These are phyloP conservation scores for Penicillium sp. DNA, from an alignment of 2,329 filamentous ascomycete genomes.

Conservation along the genomic window DNA sequence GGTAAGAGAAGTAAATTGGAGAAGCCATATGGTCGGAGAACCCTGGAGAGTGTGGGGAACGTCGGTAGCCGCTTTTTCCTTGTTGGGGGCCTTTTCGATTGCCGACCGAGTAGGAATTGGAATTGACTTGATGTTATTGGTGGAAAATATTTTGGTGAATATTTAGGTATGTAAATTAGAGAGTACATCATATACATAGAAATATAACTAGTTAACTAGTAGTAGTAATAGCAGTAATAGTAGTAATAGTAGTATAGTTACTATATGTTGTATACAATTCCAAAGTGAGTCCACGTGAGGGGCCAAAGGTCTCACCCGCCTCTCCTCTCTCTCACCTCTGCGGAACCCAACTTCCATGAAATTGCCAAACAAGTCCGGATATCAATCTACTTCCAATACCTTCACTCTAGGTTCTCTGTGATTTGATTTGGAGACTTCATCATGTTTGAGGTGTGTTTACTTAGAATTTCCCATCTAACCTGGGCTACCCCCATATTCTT, in stretches of 20 bases:
- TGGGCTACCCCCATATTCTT: not conserved
- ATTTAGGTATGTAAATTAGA: too few relatives aligned
- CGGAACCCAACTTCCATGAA: not conserved
- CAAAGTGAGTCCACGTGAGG: constrained; percentile 15
- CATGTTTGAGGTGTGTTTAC: constrained; percentile 10
- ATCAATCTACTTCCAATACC: not conserved
- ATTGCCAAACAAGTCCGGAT: not conserved
- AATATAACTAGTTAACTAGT: too few relatives aligned
- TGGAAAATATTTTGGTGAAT: constrained; percentile 13
- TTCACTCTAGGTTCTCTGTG: not conserved
- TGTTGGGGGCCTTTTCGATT: constrained; percentile 22
- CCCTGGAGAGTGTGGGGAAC: constrained; percentile 14
- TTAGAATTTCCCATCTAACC: not conserved
- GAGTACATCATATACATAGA: too few relatives aligned
- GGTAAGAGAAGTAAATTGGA: constrained; percentile 4
- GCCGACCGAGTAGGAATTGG: constrained; percentile 20
- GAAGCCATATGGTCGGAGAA: not conserved
- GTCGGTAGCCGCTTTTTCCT: constrained; percentile 1
- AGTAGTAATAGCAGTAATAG: too few relatives aligned
- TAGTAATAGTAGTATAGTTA: too few relatives aligned
- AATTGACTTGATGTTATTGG: constrained; percentile 21
- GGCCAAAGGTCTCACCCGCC: not conserved
- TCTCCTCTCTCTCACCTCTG: not conserved
- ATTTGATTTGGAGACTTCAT: not conserved
- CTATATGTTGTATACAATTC: not conserved